A percentile compares a stretch with the other conserved stretches of the same genome.
phyloP scores from a whole-genome alignment of 1,139 yeast species.

The Suhomyces chickasaworum region DNA sequence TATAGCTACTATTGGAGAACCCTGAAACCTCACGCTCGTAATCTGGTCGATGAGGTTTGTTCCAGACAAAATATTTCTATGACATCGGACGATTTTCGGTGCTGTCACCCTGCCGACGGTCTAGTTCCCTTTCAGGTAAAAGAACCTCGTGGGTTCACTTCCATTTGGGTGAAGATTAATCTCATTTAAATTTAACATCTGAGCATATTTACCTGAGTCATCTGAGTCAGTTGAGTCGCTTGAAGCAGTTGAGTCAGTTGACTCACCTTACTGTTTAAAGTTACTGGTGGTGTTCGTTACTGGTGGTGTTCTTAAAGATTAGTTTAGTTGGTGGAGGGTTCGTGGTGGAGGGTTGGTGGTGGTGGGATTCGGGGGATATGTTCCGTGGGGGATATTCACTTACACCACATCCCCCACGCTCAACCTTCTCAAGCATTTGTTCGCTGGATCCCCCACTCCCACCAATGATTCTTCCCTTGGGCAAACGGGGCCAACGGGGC shows the following conservation, averaged over 20 bases:
- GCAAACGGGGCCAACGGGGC: too few species aligned
- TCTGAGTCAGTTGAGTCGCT: too few species aligned
- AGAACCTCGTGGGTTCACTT: neutral
- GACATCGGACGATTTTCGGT: conserved; percentile 1
- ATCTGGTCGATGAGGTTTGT: neutral
- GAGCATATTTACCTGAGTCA: too few species aligned
- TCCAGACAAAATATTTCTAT: neutral
- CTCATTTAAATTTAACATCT: too few species aligned
- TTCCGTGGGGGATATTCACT: too few species aligned
- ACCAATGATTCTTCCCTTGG: neutral
- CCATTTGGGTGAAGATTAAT: neutral
- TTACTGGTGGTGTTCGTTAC: too few species aligned
- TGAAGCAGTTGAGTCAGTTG: too few species aligned
- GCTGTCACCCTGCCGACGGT: neutral
- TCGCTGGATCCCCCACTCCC: neutral
- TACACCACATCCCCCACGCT: neutral
- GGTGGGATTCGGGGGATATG: too few species aligned
- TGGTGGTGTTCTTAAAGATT: too few species aligned
- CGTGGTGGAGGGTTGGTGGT: too few species aligned
- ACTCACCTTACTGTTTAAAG: too few species aligned
- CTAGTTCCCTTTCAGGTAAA: neutral
- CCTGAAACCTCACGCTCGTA: neutral
- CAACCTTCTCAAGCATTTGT: neutral
- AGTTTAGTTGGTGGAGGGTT: too few species aligned
- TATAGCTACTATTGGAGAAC: conserved; percentile 2